Conservation (phyloP, 805 yeast genomes). For the Starmerella bombicola region DNA sequence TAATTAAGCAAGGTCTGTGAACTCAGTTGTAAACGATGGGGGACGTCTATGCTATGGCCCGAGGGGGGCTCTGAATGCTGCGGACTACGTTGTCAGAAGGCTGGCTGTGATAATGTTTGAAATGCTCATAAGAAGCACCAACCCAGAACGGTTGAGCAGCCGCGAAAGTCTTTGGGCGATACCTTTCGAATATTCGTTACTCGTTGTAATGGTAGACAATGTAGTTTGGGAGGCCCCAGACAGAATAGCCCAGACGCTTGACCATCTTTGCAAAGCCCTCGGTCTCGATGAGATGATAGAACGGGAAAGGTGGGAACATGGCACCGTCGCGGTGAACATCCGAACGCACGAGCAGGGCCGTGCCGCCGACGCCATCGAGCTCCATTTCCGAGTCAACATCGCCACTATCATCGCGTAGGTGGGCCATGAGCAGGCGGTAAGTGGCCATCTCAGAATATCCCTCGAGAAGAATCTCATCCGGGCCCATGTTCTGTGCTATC, state of each 20-base stretch:
- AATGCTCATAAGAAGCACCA: too few relatives aligned
- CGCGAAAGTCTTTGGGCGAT: neutral
- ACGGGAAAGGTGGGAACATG: constrained; percentile 97
- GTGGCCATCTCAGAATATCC: constrained; percentile 92
- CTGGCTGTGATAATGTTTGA: neutral
- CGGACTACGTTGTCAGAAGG: neutral
- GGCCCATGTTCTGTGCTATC: constrained; percentile 57
- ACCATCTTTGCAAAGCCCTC: constrained; percentile 98
- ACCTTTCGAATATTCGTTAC: constrained; percentile 24
- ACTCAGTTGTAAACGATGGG: too few relatives aligned
- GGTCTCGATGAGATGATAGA: constrained; percentile 90
- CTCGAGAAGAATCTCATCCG: constrained; percentile 88
- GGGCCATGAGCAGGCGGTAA: constrained; percentile 89
- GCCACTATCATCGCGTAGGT: constrained; percentile 57
- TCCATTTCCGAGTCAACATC: constrained; percentile 59
- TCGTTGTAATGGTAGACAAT: constrained; percentile 86
- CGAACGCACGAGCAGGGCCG: constrained; percentile 88
- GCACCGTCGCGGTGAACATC: constrained; percentile 99
- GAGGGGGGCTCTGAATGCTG: too few relatives aligned
- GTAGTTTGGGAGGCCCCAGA: constrained; percentile 88
- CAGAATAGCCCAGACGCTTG: constrained; percentile 79
- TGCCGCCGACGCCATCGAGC: constrained; percentile 96
- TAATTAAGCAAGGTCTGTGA: too few relatives aligned
- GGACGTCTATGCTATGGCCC: too few relatives aligned
- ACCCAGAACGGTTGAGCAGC: too few relatives aligned